Base-by-base conservation (phyloP, 441 rosid species). In the Macaranga tanarius region DNA sequence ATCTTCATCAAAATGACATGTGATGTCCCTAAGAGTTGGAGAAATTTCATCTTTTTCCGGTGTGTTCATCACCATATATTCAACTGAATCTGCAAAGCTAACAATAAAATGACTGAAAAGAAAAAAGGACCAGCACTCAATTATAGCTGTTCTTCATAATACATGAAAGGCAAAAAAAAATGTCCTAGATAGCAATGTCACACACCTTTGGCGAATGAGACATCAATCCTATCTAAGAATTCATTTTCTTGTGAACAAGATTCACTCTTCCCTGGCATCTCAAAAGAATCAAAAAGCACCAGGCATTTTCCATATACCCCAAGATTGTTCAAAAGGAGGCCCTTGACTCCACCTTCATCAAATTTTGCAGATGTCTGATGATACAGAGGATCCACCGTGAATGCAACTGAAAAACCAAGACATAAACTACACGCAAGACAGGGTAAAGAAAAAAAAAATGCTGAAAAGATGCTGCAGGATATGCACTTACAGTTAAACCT, bases 301-400 rank as follows among this genome's bases (percentile, higher is more conserved):
- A 82, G 88, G 71, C 97, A 93, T 62, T 86, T 88, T 71, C 91
- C 92, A 81, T 87, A 89, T 50, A 93, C 91, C 77, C 96, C 98
- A 77, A 92, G 90, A 76, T 93, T 92, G 83, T 88, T 93, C 76
- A 93, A 80, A 76, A 93, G 75, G 65, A 93, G 87, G 73, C 96
- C 96, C 82, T 85, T 93, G 44, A 91, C 96, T 77, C 98, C 96
- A 67, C 98, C 97, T 89, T 89, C 96, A 75, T 92, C 96, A 80
- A 92, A 92, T 77, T 92, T 93, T 61, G 96, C 97, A 69, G 98
- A 90, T 67, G 97, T 92, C 79, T 93, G 97, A 75, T 89, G 92
- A 84, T 92, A 92, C 59, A 93, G 85, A 23, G 98, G 98, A 86
- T 89, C 97, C 79, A 92, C 98, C 2, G 91, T 86, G 83, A 92